Percentiles rank a stretch among this genome's conserved stretches.
These are phyloP conservation scores for Acanthamoeba culbertsoni DNA, from an alignment of 208 protist genomes.

Conservation along the genomic window DNA sequence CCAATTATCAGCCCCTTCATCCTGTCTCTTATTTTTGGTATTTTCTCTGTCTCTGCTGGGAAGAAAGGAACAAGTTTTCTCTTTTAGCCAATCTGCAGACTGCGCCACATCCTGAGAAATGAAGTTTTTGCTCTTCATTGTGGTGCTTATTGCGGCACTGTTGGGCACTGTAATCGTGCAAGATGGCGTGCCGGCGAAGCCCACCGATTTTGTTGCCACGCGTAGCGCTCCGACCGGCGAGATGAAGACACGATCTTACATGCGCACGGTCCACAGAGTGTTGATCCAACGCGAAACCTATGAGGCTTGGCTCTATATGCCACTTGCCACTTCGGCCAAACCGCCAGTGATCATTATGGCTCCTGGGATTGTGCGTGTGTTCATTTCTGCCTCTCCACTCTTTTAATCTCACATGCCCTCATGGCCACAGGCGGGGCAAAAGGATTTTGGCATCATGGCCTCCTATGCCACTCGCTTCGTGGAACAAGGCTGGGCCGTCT, in stretches of 20 bases:
- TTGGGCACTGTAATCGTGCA: neutral
- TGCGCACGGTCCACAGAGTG: neutral
- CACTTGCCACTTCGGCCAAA: neutral
- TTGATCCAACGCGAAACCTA: neutral
- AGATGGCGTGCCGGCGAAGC: neutral
- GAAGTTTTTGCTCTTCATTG: neutral
- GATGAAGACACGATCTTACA: neutral
- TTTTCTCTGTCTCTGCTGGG: too few species aligned
- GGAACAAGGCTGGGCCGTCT: neutral
- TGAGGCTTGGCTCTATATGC: slow-evolving; percentile 18
- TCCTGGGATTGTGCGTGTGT: neutral
- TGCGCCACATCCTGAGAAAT: too few species aligned
- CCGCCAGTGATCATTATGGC: neutral
- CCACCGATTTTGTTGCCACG: neutral
- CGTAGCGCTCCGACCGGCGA: neutral
- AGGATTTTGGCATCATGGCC: neutral
- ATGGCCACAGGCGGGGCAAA: neutral
- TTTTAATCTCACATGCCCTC: neutral
- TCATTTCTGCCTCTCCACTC: neutral
- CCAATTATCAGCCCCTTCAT: neutral
- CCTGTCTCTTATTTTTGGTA: too few species aligned
- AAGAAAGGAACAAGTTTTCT: too few species aligned
- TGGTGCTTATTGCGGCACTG: neutral
- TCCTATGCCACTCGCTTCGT: neutral
- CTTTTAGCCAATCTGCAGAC: too few species aligned